Base-by-base conservation (phyloP, 228 moss, liverwort and hornwort species). In the Sphagnum fallax region DNA sequence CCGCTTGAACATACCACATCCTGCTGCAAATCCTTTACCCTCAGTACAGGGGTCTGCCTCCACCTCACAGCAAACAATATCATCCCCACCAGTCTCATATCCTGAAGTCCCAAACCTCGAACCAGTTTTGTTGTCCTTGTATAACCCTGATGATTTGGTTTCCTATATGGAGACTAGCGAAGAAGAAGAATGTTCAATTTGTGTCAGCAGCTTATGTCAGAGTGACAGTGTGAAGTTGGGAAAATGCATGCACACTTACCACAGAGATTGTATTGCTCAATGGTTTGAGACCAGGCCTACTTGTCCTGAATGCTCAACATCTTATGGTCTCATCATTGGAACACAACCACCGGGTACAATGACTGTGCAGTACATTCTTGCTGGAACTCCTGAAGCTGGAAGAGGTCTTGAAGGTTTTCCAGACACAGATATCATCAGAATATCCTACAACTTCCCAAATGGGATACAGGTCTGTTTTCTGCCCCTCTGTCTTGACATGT, bases 271-370 rank as follows among this genome's bases (percentile, higher is more conserved):
- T 50, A 84, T 88, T 2, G 68, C 50, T 52, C 74, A 75, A 66
- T 88, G 88, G 88, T 88, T 88, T 63, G 74, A 84, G 65, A 88
- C 75, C 50, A 75, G 81, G 51, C 88, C 88, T 55, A 88, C 84
- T 65, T 88, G 88, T 53, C 88, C 88, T 6, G 69, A 84, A 53
- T 88, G 88, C 63, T 75, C 62, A 0, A 78, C 79, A 75, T 77
- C 88, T 15, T 84, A 88, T 55, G 88, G 88, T 8, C 73, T 84
- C 47, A 76, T 88, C 49, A 82, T 83, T 5, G 88, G 88, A 75
- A 82, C 10, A 69, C 88, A 88, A 73, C 88, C 88, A 2, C 63
- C 74, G 10, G 88, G 88, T 52, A 76, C 82, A 51, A 88, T 88
- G 88, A 79, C 55, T 6, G 82, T 84, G 73, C 82, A 75, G 6